Evolutionary conservation across 2,329 filamentous ascomycete species (phyloP).

Genomic region (Cladophialophora psammophila): DNA sequence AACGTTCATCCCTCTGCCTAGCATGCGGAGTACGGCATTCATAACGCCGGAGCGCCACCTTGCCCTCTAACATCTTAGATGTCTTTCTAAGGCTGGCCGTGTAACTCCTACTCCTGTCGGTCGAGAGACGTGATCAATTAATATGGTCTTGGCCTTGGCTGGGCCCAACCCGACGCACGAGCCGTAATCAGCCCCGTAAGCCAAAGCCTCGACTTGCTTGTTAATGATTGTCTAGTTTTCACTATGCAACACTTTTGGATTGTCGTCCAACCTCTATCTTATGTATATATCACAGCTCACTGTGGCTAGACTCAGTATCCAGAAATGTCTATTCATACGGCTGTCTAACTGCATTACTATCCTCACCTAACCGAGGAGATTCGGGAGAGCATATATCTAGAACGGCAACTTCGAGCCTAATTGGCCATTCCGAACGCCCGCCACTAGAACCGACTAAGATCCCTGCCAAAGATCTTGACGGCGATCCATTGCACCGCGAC

Average conservation of each 20-base stretch:
- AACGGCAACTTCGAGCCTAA: neutral
- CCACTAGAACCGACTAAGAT: constrained; percentile 51
- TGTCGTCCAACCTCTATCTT: neutral
- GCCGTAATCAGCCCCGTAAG: neutral
- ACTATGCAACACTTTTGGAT: neutral
- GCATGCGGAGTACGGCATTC: too few relatives aligned
- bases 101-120: neutral
- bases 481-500: constrained; percentile 53
- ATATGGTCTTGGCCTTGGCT: too few relatives aligned
- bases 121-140: neutral
- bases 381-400: neutral
- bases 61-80: neutral
- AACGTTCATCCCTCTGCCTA: too few relatives aligned
- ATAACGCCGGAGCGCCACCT: too few relatives aligned
- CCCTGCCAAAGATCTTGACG: constrained; percentile 54
- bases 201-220: neutral
- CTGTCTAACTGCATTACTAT: neutral
- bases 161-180: neutral
- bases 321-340: neutral
- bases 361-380: neutral
- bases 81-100: neutral
- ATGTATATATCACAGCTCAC: neutral
- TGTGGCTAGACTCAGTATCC: neutral
- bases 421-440: neutral
- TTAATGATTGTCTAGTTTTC: too few relatives aligned